phyloP scores from a whole-genome alignment of 345 rosid species.

The Sisymbrium altissimum region DNA sequence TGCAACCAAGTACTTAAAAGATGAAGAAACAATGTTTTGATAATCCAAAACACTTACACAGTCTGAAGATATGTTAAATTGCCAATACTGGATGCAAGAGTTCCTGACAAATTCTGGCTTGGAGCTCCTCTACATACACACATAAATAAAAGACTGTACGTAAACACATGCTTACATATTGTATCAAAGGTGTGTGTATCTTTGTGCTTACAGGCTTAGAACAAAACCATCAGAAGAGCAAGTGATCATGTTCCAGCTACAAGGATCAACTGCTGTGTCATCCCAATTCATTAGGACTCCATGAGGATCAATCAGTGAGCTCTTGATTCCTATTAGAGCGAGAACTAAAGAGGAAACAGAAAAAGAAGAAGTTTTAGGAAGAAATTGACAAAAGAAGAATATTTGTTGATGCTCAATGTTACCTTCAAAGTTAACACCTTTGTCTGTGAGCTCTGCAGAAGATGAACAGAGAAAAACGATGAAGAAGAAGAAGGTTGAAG shows the following conservation, averaged over 20 bases:
- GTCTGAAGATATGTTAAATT: slow-evolving; percentile 79
- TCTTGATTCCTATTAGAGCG: slow-evolving; percentile 66
- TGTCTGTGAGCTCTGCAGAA: slow-evolving; percentile 61
- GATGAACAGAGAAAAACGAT: slow-evolving; percentile 32
- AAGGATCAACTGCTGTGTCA: slow-evolving; percentile 76
- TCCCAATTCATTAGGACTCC: slow-evolving; percentile 71
- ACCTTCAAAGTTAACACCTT: slow-evolving; percentile 94
- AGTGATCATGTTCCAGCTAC: slow-evolving; percentile 74
- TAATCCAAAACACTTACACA: slow-evolving; percentile 49
- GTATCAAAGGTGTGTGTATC: not conserved
- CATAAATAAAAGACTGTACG: not conserved
- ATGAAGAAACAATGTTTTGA: not conserved
- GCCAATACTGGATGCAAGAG: slow-evolving; percentile 62
- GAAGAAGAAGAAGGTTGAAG: slow-evolving; percentile 32
- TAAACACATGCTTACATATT: not conserved
- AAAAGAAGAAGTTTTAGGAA: not conserved
- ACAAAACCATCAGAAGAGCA: slow-evolving; percentile 70
- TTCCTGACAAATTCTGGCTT: slow-evolving; percentile 75
- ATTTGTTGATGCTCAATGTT: slow-evolving; percentile 5
- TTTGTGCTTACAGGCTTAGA: slow-evolving; percentile 59
- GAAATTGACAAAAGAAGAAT: not conserved
- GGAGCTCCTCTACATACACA: slow-evolving; percentile 66
- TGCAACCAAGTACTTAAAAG: not conserved
- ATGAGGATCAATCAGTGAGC: slow-evolving; percentile 57
- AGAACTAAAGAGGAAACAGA: slow-evolving; percentile 43